These are phyloP conservation scores for Phaeoacremonium minimum DNA, from an alignment of 2,329 filamentous ascomycete species.

Conservation along the genomic window DNA sequence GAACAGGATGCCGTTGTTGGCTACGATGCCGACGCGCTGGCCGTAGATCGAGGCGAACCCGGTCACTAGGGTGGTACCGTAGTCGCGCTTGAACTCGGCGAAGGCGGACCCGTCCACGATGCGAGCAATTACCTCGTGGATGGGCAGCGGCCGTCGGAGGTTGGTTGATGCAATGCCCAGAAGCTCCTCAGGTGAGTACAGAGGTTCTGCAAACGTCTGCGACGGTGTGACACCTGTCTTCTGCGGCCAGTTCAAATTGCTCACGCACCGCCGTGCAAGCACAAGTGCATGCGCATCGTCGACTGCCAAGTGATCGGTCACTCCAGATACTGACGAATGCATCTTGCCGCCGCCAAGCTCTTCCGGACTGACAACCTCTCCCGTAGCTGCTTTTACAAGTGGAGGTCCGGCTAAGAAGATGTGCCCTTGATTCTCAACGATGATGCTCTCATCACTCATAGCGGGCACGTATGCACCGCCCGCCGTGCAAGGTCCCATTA, in stretches of 20 bases:
- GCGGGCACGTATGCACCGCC: slow-evolving; percentile 94
- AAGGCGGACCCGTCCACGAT: slow-evolving; percentile 90
- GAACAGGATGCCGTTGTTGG: slow-evolving; percentile 95
- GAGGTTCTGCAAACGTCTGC: slow-evolving; percentile 62
- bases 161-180: slow-evolving; percentile 88
- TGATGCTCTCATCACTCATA: slow-evolving; percentile 97
- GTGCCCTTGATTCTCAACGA: slow-evolving; percentile 91
- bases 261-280: slow-evolving; percentile 76
- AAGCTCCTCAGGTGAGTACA: slow-evolving; percentile 74
- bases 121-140: slow-evolving; percentile 86
- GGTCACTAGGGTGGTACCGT: slow-evolving; percentile 84
- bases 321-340: slow-evolving; percentile 86
- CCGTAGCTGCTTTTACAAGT: slow-evolving; percentile 92
- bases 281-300: slow-evolving; percentile 90
- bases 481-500: slow-evolving; percentile 96
- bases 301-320: slow-evolving; percentile 92
- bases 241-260: slow-evolving; percentile 84
- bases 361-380: slow-evolving; percentile 85
- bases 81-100: slow-evolving; percentile 90
- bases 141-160: slow-evolving; percentile 77
- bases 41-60: slow-evolving; percentile 89
- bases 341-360: slow-evolving; percentile 86
- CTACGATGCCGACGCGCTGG: slow-evolving; percentile 85
- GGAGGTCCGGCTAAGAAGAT: slow-evolving; percentile 95
- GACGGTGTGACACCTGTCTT: slow-evolving; percentile 31